Evolutionary conservation across 805 yeast genomes (phyloP), one percentile per base, ranked within the genome.

Genomic region (Metschnikowia shivogae): DNA sequence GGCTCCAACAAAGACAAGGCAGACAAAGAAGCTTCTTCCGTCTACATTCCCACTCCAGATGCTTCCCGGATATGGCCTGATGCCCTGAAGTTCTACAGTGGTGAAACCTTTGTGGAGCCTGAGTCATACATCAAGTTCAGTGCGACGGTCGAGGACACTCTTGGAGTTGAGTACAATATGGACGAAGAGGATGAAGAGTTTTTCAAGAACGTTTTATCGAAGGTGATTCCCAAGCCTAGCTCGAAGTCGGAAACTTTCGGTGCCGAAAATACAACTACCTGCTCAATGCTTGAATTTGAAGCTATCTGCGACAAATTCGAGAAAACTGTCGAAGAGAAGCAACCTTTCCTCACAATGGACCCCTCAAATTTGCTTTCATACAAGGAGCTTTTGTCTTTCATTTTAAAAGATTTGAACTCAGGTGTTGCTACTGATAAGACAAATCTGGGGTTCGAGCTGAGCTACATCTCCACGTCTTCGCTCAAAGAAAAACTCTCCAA

Each of bases 21-120:
- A 27, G 48, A 48, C 4, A 42, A 41, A 34, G 49, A 42, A 13
- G 36, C 50, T 5, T 45, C 52, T 6, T 76, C 76, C 49, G 84
- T 84, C 36, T 92, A 84, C 63, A 93, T 93, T 56, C 99, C 99
- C 1, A 93, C 99, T 0, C 99, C 99, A 0, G 95, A 89, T 72
- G 97, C 98, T 3, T 84, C 95, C 0, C 76, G 76, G 53, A 70
- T 78, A 17, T 90, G 97, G 97, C 64, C 69, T 3, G 96, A 87
- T 20, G 95, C 88, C 33, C 56, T 70, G 6, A 77, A 82, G 54
- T 89, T 77, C 64, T 93, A 93, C 62, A 67, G 67, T 13, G 84
- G 85, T 30, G 59, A 57, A 34, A 65, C 71, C 20, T 92, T 86
- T 64, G 62, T 62, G 3, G 83, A 81, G 49, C 96, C 98, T 0